A percentile compares a stretch with the other conserved stretches of the same genome.
Evolutionary conservation across 2,329 filamentous ascomycete genomes (phyloP).

Genomic region (Colletotrichum salicis): DNA sequence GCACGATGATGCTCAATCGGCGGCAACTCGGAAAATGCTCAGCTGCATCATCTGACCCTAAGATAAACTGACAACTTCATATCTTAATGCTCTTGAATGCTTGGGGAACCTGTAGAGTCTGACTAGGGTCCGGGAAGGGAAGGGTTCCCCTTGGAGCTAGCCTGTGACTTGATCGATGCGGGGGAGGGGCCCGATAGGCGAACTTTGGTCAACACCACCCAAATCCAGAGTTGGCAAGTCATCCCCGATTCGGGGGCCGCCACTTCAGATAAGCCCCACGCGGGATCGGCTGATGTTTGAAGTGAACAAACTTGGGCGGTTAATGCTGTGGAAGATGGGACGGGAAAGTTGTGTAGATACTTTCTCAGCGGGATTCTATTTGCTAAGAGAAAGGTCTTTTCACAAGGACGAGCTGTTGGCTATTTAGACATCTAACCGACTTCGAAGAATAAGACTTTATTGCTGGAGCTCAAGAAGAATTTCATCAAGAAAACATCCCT

Average conservation of each 20-base stretch:
- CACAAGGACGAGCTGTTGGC: neutral
- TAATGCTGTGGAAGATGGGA: neutral
- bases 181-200: constrained; percentile 13
- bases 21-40: neutral
- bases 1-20: neutral
- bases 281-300: neutral
- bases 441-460: neutral
- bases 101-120: neutral
- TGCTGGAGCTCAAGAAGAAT: neutral
- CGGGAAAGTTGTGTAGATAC: neutral
- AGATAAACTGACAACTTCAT: neutral
- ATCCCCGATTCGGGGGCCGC: constrained; percentile 3
- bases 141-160: neutral
- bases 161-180: neutral
- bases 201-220: constrained; percentile 3
- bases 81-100: neutral
- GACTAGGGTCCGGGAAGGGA: neutral
- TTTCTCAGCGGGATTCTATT: neutral
- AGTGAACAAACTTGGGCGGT: neutral
- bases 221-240: constrained; percentile 13
- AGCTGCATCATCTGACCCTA: neutral
- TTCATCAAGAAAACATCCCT: neutral
- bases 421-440: neutral
- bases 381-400: neutral
- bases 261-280: constrained; percentile 1